These are phyloP conservation scores for Geotrichum citri-aurantii DNA, from an alignment of 1,139 yeast species.

Conservation along the genomic window DNA sequence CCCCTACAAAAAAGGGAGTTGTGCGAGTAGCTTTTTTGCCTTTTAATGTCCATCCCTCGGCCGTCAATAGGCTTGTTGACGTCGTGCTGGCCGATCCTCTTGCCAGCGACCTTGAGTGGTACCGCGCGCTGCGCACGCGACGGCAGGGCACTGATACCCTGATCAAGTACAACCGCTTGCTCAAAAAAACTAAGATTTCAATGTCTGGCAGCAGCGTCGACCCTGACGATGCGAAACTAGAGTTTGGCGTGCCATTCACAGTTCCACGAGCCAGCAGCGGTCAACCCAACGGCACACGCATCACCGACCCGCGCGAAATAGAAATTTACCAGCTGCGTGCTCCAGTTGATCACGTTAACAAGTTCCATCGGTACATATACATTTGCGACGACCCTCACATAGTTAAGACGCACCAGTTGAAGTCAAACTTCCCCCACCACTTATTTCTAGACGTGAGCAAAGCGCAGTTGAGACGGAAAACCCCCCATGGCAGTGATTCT, in stretches of 20 bases:
- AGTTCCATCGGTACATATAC: conserved; percentile 2
- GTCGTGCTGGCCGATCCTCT: conserved; percentile 37
- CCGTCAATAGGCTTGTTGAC: conserved; percentile 30
- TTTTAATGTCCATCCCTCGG: conserved; percentile 25
- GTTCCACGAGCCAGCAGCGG: conserved; percentile 17
- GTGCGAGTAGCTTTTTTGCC: conserved; percentile 32
- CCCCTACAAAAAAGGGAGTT: conserved; percentile 6
- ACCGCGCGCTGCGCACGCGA: conserved; percentile 27
- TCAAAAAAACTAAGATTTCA: conserved; percentile 8
- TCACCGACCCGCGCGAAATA: not conserved
- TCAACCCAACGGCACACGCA: not conserved
- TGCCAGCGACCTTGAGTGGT: conserved; percentile 34
- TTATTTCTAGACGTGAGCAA: conserved; percentile 5
- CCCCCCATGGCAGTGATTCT: not conserved
- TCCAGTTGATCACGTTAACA: not conserved
- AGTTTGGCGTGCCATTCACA: conserved; percentile 34
- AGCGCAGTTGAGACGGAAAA: conserved; percentile 1
- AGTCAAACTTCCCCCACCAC: conserved; percentile 2
- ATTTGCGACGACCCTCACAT: conserved; percentile 1
- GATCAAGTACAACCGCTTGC: conserved; percentile 27
- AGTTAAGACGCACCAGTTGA: not conserved
- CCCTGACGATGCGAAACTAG: conserved; percentile 36
- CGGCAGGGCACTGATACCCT: conserved; percentile 34
- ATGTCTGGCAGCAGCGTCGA: conserved; percentile 29
- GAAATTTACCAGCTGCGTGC: conserved; percentile 5